Conservation (phyloP, 2,329 filamentous ascomycete species). For the Thielaviopsis musarum region DNA sequence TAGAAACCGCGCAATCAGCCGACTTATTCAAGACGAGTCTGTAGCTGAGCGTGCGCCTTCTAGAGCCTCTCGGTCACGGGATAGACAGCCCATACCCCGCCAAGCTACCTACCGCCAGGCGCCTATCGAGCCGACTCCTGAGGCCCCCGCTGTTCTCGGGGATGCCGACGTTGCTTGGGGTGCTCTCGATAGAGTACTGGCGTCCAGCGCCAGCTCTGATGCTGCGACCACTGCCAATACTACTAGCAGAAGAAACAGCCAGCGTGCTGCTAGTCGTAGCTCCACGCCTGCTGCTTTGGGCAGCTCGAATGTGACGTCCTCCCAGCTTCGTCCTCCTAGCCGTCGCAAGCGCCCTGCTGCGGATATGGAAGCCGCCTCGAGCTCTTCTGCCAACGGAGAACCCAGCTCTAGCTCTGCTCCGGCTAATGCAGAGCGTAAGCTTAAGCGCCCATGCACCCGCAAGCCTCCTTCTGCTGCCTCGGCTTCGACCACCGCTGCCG, state of each 20-base stretch:
- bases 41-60: not conserved
- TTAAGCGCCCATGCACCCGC: constrained; percentile 75
- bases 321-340: not conserved
- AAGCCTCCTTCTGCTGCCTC: constrained; percentile 24
- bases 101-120: not conserved
- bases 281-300: not conserved
- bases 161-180: constrained; percentile 82
- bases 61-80: no score
- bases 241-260: no score
- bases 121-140: not conserved
- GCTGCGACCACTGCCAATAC: no score
- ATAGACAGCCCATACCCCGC: no score
- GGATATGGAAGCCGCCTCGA: not conserved
- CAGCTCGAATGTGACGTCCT: not conserved
- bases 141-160: constrained; percentile 18
- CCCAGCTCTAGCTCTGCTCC: constrained; percentile 25
- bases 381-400: constrained; percentile 23
- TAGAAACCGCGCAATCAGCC: not conserved
- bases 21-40: not conserved
- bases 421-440: constrained; percentile 51
- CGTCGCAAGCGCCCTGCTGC: not conserved
- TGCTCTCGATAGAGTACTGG: constrained; percentile 69
- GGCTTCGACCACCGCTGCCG: not conserved
- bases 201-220: constrained; percentile 23
- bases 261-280: not conserved